These are phyloP conservation scores for Neltuma alba DNA, from an alignment of 306 rosid genomes.

Conservation along the genomic window DNA sequence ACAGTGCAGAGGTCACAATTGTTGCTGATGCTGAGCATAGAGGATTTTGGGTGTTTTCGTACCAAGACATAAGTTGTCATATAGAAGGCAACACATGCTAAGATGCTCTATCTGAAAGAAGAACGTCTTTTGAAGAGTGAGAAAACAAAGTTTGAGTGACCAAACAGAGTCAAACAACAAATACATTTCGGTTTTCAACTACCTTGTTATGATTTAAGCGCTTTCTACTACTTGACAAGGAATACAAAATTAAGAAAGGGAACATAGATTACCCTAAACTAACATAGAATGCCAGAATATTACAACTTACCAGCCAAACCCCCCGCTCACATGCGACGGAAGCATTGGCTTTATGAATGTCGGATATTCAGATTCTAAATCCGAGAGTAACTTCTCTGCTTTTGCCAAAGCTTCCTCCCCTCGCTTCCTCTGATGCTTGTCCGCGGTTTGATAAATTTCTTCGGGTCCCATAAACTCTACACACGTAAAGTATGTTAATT, in stretches of 20 bases:
- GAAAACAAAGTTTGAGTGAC: not conserved
- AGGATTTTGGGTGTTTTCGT: not conserved
- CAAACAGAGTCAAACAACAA: not conserved
- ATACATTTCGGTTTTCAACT: not conserved
- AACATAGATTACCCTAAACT: not conserved
- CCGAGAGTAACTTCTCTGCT: conserved; percentile 55
- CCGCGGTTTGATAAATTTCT: conserved; percentile 70
- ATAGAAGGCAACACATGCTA: not conserved
- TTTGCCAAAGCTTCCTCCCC: conserved; percentile 55
- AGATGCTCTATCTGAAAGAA: not conserved
- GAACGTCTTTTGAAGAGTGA: not conserved
- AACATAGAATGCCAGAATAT: not conserved
- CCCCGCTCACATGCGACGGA: conserved; percentile 81
- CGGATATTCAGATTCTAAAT: conserved; percentile 53
- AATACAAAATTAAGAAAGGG: not conserved
- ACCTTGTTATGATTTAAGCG: not conserved
- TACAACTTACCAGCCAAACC: conserved; percentile 96
- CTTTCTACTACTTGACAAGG: not conserved
- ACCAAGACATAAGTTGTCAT: not conserved
- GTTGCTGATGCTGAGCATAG: not conserved
- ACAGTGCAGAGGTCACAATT: not conserved
- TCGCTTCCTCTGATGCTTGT: conserved; percentile 63
- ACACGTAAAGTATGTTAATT: not conserved
- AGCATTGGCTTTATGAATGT: conserved; percentile 74
- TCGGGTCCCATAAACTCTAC: conserved; percentile 37